Base-by-base conservation (phyloP, 179 eudicot species). In the Silene noctiflora region DNA sequence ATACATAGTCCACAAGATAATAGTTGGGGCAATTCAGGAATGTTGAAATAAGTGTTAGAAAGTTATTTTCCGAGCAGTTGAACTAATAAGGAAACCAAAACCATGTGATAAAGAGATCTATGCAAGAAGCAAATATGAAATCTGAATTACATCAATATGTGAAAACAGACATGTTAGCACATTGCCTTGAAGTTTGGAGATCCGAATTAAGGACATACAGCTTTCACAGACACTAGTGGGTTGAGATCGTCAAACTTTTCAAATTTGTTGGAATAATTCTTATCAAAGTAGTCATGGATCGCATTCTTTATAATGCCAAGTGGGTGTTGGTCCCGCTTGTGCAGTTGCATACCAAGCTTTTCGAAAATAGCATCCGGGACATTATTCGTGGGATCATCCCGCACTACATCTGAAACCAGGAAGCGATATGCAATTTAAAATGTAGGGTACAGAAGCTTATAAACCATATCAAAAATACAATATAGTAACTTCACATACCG, bases 261-360 rank as follows among this genome's bases (percentile, higher is more conserved):
- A 86, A 93, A 95, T 69, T 86, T 87, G 78, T 82, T 78, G 31
- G 89, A 72, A 75, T 90, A 91, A 80, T 74, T 89, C 80, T 84
- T 74, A 80, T 96, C 96, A 71, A 96, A 93, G 59, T 91, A 96
- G 68, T 84, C 86, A 71, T 85, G 87, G 59, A 93, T 93, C 44
- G 97, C 94, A 82, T 96, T 96, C 67, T 93, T 95, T 78, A 95
- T 82, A 56, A 95, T 93, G 59, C 98, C 98, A 78, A 95, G 83
- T 3, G 98, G 98, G 79, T 93, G 98, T 24, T 85, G 87, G 70
- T 87, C 91, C 78, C 91, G 85, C 82, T 85, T 86, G 73, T 96
- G 98, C 73, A 93, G 90, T 73, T 96, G 99, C 94, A 96, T 81
- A 72, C 99, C 97, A 80, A 96, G 88, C 83, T 93, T 96, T 16